phyloP scores from a whole-genome alignment of 345 rosid species.

The Kandelia obovata region DNA sequence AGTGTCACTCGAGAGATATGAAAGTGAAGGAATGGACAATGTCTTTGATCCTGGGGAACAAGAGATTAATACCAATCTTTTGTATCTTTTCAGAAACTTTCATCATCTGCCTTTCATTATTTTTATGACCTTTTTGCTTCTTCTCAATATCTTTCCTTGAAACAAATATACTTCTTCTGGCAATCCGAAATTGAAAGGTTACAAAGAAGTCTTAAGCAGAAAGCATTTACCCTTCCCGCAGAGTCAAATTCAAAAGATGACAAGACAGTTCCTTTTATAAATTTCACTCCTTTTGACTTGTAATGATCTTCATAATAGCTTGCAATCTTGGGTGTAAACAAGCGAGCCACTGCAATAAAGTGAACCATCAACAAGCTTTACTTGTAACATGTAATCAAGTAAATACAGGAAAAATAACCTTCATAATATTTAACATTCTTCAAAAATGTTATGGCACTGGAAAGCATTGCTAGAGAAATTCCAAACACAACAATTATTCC shows the following conservation, averaged over 20 bases:
- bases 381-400: neutral
- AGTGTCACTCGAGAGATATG: neutral
- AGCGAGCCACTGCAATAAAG: slow-evolving; percentile 69
- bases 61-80: neutral
- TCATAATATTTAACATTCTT: neutral
- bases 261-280: slow-evolving; percentile 79
- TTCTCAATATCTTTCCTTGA: neutral
- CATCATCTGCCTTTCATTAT: neutral
- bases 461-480: neutral
- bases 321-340: slow-evolving; percentile 86
- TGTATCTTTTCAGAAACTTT: neutral
- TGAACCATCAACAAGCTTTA: neutral
- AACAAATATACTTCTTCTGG: neutral
- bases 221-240: slow-evolving; percentile 45
- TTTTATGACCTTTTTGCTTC: no score
- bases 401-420: neutral
- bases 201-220: neutral
- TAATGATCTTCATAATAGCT: slow-evolving; percentile 70
- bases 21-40: no score
- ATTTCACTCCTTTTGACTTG: slow-evolving; percentile 71
- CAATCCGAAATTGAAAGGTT: neutral
- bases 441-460: neutral
- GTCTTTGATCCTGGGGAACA: no score
- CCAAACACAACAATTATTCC: neutral
- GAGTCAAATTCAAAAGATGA: slow-evolving; percentile 72